phyloP scores from a whole-genome alignment of 345 rosid species.

The Salix suchowensis region DNA sequence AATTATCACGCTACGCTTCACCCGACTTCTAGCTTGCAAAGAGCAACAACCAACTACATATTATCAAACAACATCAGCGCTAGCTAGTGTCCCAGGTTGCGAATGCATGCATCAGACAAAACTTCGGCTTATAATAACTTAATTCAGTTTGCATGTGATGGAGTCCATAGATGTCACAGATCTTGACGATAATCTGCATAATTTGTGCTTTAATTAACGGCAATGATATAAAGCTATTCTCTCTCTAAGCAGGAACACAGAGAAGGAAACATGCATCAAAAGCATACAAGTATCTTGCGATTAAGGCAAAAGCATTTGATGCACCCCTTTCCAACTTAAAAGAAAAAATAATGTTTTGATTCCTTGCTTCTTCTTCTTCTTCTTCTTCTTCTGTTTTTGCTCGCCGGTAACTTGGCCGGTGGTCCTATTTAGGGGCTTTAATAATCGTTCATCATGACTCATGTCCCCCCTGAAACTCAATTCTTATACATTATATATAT shows the following conservation, averaged over 20 bases:
- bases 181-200: background rate
- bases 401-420: background rate
- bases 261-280: conserved; percentile 19
- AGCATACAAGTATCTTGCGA: conserved; percentile 22
- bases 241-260: background rate
- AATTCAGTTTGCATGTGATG: conserved; percentile 1
- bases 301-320: conserved; percentile 24
- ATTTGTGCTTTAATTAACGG: background rate
- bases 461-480: background rate
- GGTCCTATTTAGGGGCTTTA: too few species aligned
- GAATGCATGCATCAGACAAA: background rate
- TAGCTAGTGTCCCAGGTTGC: background rate
- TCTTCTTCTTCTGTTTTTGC: too few species aligned
- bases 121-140: background rate
- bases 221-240: background rate
- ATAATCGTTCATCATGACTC: background rate
- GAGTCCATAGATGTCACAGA: background rate
- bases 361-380: conserved; percentile 2
- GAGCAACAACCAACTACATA: background rate
- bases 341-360: conserved; percentile 18
- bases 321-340: conserved; percentile 34
- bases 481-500: too few species aligned
- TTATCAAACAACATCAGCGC: background rate
- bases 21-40: background rate
- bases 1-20: too few species aligned